Percentiles rank a stretch among this genome's conserved stretches.
Conservation (phyloP, 139 green algal species). For the Micractinium conductrix region DNA sequence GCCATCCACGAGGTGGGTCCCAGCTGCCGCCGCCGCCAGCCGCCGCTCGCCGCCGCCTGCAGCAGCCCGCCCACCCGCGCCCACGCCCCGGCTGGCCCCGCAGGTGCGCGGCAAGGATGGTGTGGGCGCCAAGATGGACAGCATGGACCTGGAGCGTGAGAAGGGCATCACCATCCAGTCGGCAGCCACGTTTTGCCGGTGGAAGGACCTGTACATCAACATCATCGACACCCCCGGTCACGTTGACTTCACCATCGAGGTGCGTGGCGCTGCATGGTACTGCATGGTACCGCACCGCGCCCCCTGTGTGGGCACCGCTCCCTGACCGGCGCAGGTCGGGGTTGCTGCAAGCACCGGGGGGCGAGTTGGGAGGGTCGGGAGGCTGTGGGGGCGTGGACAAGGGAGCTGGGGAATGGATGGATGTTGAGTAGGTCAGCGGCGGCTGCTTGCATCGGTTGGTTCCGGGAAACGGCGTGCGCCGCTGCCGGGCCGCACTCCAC, state of each 20-base stretch:
- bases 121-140: slow-evolving; percentile 99
- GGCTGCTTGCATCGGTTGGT: no score
- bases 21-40: neutral
- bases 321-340: no score
- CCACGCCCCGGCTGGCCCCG: neutral
- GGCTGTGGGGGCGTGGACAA: no score
- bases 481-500: neutral
- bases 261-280: no score
- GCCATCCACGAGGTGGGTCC: slow-evolving; percentile 95
- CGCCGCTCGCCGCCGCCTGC: neutral
- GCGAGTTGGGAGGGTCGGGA: no score
- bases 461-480: no score
- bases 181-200: slow-evolving; percentile 71
- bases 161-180: slow-evolving; percentile 99
- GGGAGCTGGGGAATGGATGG: no score
- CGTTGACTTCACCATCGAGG: slow-evolving; percentile 99
- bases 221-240: slow-evolving; percentile 99
- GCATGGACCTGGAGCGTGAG: slow-evolving; percentile 98
- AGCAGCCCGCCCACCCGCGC: neutral
- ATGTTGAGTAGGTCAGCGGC: no score
- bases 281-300: no score
- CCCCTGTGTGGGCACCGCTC: no score
- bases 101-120: slow-evolving; percentile 96
- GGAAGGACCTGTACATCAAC: slow-evolving; percentile 97
- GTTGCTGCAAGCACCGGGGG: no score